Percentiles rank a stretch among this genome's conserved stretches.
These are phyloP conservation scores for Yarrowia keelungensis DNA, from an alignment of 805 yeast genomes.

Conservation along the genomic window DNA sequence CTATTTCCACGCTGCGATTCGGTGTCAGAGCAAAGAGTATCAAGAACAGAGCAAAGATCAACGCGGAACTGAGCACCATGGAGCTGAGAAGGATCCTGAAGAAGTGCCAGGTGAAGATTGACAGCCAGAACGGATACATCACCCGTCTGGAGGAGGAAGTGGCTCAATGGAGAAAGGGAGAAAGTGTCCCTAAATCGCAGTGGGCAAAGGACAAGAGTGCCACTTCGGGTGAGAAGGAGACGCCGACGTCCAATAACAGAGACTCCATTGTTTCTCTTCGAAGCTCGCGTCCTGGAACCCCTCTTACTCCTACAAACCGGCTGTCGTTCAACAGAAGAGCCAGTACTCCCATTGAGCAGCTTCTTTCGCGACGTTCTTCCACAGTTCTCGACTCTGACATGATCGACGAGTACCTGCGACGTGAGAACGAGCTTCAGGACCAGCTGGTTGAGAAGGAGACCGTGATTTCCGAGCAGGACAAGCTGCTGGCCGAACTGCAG, in stretches of 20 bases:
- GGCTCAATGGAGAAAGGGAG: conserved; percentile 51
- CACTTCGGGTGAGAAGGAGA: neutral
- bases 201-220: conserved; percentile 43
- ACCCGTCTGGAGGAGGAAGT: conserved; percentile 55
- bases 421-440: conserved; percentile 50
- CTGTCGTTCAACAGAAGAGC: conserved; percentile 13
- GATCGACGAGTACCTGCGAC: conserved; percentile 45
- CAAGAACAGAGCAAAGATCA: conserved; percentile 68
- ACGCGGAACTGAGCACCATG: conserved; percentile 61
- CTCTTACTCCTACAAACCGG: conserved; percentile 10
- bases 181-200: conserved; percentile 44
- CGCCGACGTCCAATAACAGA: neutral
- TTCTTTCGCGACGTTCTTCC: conserved; percentile 12
- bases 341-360: conserved; percentile 27
- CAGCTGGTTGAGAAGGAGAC: conserved; percentile 47
- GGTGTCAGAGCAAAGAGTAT: conserved; percentile 76
- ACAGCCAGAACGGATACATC: conserved; percentile 47
- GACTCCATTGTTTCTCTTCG: conserved; percentile 6
- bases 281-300: conserved; percentile 3
- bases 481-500: conserved; percentile 41
- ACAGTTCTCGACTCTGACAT: conserved; percentile 18
- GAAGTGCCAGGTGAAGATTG: conserved; percentile 50
- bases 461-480: conserved; percentile 42
- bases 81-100: conserved; percentile 55
- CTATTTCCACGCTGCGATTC: conserved; percentile 74